phyloP scores from a whole-genome alignment of 2,329 filamentous ascomycete species.

The Neospermospora avenae region DNA sequence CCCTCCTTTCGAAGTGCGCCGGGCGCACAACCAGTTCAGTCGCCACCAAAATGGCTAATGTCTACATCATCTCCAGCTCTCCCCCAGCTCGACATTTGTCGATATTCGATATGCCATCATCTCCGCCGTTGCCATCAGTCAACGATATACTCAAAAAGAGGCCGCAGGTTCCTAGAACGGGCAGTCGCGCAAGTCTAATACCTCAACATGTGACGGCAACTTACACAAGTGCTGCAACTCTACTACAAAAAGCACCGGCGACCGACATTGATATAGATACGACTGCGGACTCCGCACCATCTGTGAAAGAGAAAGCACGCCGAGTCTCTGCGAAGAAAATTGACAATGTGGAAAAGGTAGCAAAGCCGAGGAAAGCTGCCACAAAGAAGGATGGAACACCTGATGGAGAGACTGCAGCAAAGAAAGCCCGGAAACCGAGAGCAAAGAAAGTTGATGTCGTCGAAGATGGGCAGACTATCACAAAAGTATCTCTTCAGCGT shows the following conservation, averaged over 20 bases:
- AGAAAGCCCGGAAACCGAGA: conserved; percentile 16
- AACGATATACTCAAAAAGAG: conserved; percentile 45
- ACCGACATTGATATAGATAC: conserved; percentile 9
- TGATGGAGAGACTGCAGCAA: conserved; percentile 5
- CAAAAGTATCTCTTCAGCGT: conserved; percentile 10
- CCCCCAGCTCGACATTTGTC: conserved; percentile 21
- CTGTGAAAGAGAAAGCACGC: conserved; percentile 33
- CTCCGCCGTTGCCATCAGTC: conserved; percentile 45
- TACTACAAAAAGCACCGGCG: conserved; percentile 14
- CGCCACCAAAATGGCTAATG: conserved; percentile 38
- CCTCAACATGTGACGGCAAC: conserved; percentile 37
- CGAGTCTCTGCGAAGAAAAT: conserved; percentile 12
- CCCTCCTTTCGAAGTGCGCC: conserved; percentile 20
- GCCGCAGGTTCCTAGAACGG: conserved; percentile 35
- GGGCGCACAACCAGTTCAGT: conserved; percentile 22
- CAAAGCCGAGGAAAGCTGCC: conserved; percentile 11
- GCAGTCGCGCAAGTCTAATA: conserved; percentile 39
- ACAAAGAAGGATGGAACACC: conserved; percentile 5
- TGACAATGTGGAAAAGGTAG: conserved; percentile 8
- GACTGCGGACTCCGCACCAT: background rate
- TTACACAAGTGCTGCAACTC: conserved; percentile 43
- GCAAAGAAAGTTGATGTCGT: conserved; percentile 22
- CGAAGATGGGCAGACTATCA: background rate
- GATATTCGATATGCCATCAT: conserved; percentile 30
- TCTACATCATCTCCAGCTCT: conserved; percentile 27